These are phyloP conservation scores for Starmera stellimalicola DNA, from an alignment of 1,139 yeast species.

Conservation along the genomic window DNA sequence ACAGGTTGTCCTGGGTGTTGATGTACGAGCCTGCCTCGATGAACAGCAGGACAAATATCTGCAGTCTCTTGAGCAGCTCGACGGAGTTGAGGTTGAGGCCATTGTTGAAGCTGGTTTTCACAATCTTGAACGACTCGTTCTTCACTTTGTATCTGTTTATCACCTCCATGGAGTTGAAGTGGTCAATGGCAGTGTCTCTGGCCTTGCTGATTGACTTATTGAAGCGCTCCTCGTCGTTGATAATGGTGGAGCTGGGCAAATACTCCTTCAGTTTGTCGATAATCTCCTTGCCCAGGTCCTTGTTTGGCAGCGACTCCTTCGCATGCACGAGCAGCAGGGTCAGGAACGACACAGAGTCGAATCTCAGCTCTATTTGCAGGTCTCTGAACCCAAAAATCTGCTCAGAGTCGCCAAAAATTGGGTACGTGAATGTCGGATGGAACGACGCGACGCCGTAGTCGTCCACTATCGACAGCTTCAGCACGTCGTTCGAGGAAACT, in stretches of 20 bases:
- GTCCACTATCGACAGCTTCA: slow-evolving; percentile 47
- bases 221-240: slow-evolving; percentile 68
- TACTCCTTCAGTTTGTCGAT: slow-evolving; percentile 40
- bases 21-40: slow-evolving; percentile 94
- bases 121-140: slow-evolving; percentile 28
- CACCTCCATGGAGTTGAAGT: slow-evolving; percentile 32
- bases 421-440: slow-evolving; percentile 78
- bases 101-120: slow-evolving; percentile 21
- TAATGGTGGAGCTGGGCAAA: slow-evolving; percentile 52
- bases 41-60: slow-evolving; percentile 69
- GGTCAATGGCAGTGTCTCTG: slow-evolving; percentile 15
- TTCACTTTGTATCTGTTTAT: slow-evolving; percentile 28
- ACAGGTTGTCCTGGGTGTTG: slow-evolving; percentile 61
- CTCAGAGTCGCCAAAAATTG: slow-evolving; percentile 88
- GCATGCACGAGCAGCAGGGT: slow-evolving; percentile 53
- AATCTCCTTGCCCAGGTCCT: slow-evolving; percentile 30
- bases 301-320: slow-evolving; percentile 37
- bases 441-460: slow-evolving; percentile 48
- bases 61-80: slow-evolving; percentile 61
- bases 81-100: slow-evolving; percentile 24
- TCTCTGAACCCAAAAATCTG: slow-evolving; percentile 78
- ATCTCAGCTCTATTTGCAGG: slow-evolving; percentile 43
- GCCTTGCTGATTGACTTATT: slow-evolving; percentile 38
- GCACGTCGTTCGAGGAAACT: slow-evolving; percentile 52
- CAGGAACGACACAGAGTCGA: slow-evolving; percentile 43